Evolutionary conservation across 2,329 filamentous ascomycete species (phyloP), one percentile per base, ranked within the genome.

Genomic region (Pseudofabraea citricarpa): DNA sequence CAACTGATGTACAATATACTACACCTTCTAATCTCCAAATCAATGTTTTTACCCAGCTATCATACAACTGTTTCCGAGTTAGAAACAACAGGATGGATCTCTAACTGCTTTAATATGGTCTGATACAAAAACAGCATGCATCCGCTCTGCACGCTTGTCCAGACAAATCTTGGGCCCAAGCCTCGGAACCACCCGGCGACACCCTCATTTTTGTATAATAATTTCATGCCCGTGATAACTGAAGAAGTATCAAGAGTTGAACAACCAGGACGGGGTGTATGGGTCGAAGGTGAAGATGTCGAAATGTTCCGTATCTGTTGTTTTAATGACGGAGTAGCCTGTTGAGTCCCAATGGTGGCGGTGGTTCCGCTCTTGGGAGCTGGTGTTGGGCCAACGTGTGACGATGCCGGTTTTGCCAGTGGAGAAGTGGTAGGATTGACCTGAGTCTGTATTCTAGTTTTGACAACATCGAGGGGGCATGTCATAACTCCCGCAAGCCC

Each of bases 51-150:
- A 29, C 37, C 18, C 29, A 18, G 12, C 21, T 20, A 45, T 56
- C 50, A 60, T 43, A 57, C 43, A 47, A 33, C 42, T 43, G 46
- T 50, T 36, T 58, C 57, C 35, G 46, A 41, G 46, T 47, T 18
- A 40, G 43, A 21, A 19, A 43, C 36, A 39, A 46, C 23, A 38
- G 44, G 40, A 26, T 68, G 68, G 31, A 65, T 54, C 44, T 90
- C 85, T 53, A 97, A 75, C 65, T 83, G 80, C 57, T 85, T 83
- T 60, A 97, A 68, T 44, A 97, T 72, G 47, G 83, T 85, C 69
- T 97, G 91, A 65, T 97, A 97, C 63, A 96, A 72, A 56, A 97
- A 90, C 61, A 97, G 73, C 91, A 97, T 97, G 53, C 89, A 95
- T 32, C 90, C 87, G 59, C 87, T 95, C 70, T 98, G 93, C 45